Evolutionary conservation across 2,329 filamentous ascomycete genomes (phyloP).

Genomic region (Neofusicoccum kwambonambiense): DNA sequence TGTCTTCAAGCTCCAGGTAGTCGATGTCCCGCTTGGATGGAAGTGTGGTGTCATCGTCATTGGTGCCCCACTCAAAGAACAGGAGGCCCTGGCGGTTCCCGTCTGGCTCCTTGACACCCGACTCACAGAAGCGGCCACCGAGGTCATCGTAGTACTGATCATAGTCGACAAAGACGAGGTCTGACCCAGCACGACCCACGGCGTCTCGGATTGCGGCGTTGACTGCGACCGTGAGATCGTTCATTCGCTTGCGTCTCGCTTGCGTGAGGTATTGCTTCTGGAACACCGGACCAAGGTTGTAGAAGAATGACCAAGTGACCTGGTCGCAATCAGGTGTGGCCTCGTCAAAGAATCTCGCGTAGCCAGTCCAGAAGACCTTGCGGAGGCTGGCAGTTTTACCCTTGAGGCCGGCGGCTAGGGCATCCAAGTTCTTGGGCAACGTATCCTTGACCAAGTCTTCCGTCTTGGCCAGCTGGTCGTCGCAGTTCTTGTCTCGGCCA

Average conservation of each 20-base stretch:
- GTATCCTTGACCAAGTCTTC: not conserved
- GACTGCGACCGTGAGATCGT: slow-evolving; percentile 28
- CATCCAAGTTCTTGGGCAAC: not conserved
- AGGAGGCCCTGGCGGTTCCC: slow-evolving; percentile 26
- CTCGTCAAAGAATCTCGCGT: slow-evolving; percentile 31
- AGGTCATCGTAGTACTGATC: slow-evolving; percentile 21
- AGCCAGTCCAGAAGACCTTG: slow-evolving; percentile 26
- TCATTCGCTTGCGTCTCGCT: slow-evolving; percentile 26
- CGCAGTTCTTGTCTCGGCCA: not conserved
- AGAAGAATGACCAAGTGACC: slow-evolving; percentile 27
- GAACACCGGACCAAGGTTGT: slow-evolving; percentile 19
- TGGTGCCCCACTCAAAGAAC: slow-evolving; percentile 35
- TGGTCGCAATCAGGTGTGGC: slow-evolving; percentile 29
- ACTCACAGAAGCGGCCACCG: slow-evolving; percentile 30
- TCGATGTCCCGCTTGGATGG: not conserved
- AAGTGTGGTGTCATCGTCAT: slow-evolving; percentile 27
- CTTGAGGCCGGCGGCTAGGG: not conserved
- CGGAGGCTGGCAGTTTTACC: slow-evolving; percentile 20
- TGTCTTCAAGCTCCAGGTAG: not conserved
- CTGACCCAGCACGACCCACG: slow-evolving; percentile 20
- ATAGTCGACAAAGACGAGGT: slow-evolving; percentile 30
- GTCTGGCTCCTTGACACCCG: slow-evolving; percentile 27
- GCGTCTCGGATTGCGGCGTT: slow-evolving; percentile 26
- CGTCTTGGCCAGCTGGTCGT: slow-evolving; percentile 14
- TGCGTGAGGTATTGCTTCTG: slow-evolving; percentile 23